Evolutionary conservation across 2,329 filamentous ascomycete species (phyloP), one percentile per base, ranked within the genome.

Genomic region (Fusarium denticulatum): DNA sequence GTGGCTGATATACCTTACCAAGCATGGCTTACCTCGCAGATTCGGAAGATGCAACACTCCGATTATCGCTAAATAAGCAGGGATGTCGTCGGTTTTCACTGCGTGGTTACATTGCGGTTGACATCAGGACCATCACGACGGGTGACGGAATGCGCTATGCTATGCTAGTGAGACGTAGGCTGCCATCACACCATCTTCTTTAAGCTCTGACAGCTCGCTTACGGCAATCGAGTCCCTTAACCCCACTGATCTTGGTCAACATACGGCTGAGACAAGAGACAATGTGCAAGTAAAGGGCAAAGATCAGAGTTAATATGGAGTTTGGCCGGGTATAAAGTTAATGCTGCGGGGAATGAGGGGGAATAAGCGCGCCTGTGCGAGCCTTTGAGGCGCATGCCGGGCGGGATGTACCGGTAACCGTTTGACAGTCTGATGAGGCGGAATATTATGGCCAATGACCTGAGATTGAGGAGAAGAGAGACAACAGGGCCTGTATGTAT

Each of bases 151-250:
- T 63, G 57, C 39, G 40, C 50, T 34, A 63, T 52, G 24, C 50
- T 53, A n/a, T 55, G 34, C 24, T 42, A 32, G 55, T 50, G 56
- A 50, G 36, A 56, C 24, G 59, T 52, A 59, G 28, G n/a, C 28
- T 56, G 28, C 42, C 43, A 58, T 50, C 59, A 55, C 65, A 56
- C 65, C 60, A 42, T 60, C 32, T 62, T 16, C 26, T 49, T 56
- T 45, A 34, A 36, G 40, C 49, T 62, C 61, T 75, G 72, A 73
- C 73, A 75, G 72, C 72, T 75, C 66, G 72, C 66, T 60, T 70
- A 47, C n/a, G 46, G 62, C n/a, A 45, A 61, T 61, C 26, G 55
- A 57, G 30, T 30, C 37, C 49, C 40, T 52, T 16, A 26, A 56
- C 57, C 50, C 59, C 56, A 46, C 59, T 34, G 46, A 34, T 50